phyloP scores from a whole-genome alignment of 345 rosid genomes.

The Luvunga scandens region DNA sequence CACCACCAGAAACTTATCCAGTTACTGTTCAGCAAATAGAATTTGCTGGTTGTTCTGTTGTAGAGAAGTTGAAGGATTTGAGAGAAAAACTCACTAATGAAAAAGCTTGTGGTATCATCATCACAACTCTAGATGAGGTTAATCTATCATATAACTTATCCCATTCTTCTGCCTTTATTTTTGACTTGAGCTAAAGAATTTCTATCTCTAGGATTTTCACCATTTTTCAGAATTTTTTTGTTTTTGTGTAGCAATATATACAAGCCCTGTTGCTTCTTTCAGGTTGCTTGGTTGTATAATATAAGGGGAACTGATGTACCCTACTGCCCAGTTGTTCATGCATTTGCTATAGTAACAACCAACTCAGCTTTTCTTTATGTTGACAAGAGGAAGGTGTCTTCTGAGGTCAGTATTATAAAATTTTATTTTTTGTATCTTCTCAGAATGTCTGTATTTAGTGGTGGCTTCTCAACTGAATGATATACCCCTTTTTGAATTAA shows the following conservation, averaged over 20 bases:
- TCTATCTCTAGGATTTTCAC: background rate
- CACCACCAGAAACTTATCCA: constrained; percentile 55
- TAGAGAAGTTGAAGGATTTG: constrained; percentile 59
- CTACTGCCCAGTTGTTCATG: constrained; percentile 91
- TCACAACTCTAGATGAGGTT: constrained; percentile 91
- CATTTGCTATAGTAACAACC: constrained; percentile 76
- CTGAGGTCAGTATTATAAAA: constrained; percentile 44
- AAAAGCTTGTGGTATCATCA: constrained; percentile 60
- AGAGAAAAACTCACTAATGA: constrained; percentile 57
- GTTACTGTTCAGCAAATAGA: constrained; percentile 66
- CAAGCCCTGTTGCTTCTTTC: constrained; percentile 20
- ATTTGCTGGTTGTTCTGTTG: constrained; percentile 63
- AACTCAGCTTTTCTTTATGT: constrained; percentile 73
- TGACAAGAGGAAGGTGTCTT: constrained; percentile 71
- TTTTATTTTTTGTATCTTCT: constrained; percentile 3
- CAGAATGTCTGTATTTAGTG: background rate
- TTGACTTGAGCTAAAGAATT: background rate
- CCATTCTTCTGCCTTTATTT: background rate
- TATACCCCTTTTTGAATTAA: background rate
- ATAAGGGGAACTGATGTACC: constrained; percentile 90
- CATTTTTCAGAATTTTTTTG: background rate
- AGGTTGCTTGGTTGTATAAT: constrained; percentile 99
- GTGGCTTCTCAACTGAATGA: background rate
- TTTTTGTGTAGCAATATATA: constrained; percentile 1
- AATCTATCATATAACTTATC: constrained; percentile 11